phyloP scores from a whole-genome alignment of 208 protist species.

The Crithidia acanthocephali region DNA sequence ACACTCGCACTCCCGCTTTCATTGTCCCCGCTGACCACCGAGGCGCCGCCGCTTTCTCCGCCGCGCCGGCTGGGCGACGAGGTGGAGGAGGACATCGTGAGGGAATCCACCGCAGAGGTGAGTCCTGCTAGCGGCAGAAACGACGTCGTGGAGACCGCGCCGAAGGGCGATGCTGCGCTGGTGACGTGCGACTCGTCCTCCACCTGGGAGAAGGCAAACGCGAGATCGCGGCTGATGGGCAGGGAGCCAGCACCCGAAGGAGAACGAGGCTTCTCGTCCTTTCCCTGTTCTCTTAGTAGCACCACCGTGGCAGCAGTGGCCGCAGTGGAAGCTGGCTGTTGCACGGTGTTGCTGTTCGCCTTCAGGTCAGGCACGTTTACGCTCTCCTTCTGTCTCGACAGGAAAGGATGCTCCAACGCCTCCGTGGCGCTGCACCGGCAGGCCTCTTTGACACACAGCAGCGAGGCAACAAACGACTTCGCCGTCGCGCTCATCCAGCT shows the following conservation, averaged over 20 bases:
- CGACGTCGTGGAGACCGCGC: neutral
- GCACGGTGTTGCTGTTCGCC: neutral
- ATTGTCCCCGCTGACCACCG: neutral
- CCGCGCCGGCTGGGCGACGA: neutral
- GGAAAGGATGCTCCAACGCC: slow-evolving; percentile 69
- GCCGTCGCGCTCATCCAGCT: slow-evolving; percentile 44
- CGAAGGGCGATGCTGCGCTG: neutral
- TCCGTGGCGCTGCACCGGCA: slow-evolving; percentile 51
- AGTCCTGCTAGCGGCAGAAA: neutral
- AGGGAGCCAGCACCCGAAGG: neutral
- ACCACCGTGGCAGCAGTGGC: neutral
- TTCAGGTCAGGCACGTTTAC: neutral
- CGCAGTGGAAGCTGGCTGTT: too few species aligned
- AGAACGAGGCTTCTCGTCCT: neutral
- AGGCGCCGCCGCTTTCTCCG: neutral
- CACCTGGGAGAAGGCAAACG: neutral
- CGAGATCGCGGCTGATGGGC: slow-evolving; percentile 13
- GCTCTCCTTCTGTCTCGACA: neutral
- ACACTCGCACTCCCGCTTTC: slow-evolving; percentile 7
- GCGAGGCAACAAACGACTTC: slow-evolving; percentile 48
- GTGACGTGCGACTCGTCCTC: neutral
- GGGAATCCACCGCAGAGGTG: neutral
- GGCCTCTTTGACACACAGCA: slow-evolving; percentile 55
- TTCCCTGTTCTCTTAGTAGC: neutral
- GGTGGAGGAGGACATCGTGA: slow-evolving; percentile 11